Percentiles rank a stretch among this genome's conserved stretches.
Conservation (phyloP, 2,329 filamentous ascomycete species). For the Hyphodiscus sp. region DNA sequence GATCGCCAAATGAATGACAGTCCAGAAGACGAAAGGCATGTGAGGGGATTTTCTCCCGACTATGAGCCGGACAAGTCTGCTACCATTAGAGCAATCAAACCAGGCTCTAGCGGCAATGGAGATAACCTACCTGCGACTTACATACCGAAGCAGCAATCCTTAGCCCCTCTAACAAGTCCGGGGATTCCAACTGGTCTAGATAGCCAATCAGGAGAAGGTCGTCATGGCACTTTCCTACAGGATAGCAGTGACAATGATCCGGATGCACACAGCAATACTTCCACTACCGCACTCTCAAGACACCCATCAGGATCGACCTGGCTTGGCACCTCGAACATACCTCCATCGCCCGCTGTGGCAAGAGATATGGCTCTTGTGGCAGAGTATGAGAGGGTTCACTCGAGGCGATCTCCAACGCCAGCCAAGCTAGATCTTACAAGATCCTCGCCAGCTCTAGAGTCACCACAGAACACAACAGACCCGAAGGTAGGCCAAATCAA, state of each 20-base stretch:
- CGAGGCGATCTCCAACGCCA: conserved; percentile 18
- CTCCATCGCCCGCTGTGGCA: conserved; percentile 14
- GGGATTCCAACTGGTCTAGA: conserved; percentile 7
- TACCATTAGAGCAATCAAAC: conserved; percentile 59
- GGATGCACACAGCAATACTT: conserved; percentile 29
- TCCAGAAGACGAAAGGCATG: conserved; percentile 16
- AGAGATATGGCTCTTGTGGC: conserved; percentile 26
- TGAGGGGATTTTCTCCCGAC: conserved; percentile 65
- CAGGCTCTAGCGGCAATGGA: conserved; percentile 33
- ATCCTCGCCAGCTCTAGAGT: conserved; percentile 10
- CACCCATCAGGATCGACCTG: conserved; percentile 7
- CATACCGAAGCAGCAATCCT: conserved; percentile 10
- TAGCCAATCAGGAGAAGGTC: conserved; percentile 22
- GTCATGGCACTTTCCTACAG: conserved; percentile 43
- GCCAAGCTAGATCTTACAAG: conserved; percentile 6
- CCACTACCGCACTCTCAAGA: conserved; percentile 7
- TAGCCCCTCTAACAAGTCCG: conserved; percentile 8
- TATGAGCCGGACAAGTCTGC: conserved; percentile 68
- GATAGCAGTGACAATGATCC: conserved; percentile 48
- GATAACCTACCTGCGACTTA: conserved; percentile 12
- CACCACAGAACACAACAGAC: conserved; percentile 13
- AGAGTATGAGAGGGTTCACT: conserved; percentile 25
- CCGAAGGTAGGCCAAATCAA: conserved; percentile 14
- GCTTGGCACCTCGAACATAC: conserved; percentile 5
- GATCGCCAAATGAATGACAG: conserved; percentile 21